Evolutionary conservation across 1,284 basidiomycete genomes (phyloP).

Genomic region (Trametes versicolor): DNA sequence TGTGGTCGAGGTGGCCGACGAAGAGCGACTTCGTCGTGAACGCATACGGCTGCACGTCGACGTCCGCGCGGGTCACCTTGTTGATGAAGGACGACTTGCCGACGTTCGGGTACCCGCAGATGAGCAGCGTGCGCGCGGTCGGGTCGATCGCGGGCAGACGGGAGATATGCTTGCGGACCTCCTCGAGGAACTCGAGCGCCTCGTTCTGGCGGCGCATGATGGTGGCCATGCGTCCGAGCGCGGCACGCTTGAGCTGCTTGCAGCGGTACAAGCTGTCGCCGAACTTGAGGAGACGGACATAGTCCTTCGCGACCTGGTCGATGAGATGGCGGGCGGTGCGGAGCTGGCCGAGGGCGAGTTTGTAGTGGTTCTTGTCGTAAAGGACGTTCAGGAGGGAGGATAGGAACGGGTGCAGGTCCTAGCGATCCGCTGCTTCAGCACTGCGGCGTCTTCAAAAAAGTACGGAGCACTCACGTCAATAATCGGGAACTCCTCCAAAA

Average conservation of each 20-base stretch:
- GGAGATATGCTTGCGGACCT: conserved; percentile 96
- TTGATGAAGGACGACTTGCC: conserved; percentile 98
- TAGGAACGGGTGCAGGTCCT: conserved; percentile 96
- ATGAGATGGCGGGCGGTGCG: conserved; percentile 94
- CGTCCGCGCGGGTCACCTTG: conserved; percentile 97
- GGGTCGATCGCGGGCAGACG: conserved; percentile 97
- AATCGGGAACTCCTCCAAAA: conserved; percentile 96
- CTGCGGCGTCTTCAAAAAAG: background rate
- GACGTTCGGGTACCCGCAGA: conserved; percentile 98
- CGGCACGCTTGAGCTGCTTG: conserved; percentile 96
- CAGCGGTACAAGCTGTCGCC: conserved; percentile 96
- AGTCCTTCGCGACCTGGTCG: conserved; percentile 95
- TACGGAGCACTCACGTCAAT: conserved; percentile 77
- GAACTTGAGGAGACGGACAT: conserved; percentile 94
- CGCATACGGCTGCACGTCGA: conserved; percentile 97
- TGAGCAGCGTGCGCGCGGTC: conserved; percentile 94
- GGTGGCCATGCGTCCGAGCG: conserved; percentile 96
- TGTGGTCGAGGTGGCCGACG: conserved; percentile 97
- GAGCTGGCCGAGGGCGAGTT: conserved; percentile 94
- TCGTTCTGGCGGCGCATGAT: conserved; percentile 98
- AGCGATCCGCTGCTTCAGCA: background rate
- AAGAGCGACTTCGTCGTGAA: conserved; percentile 98
- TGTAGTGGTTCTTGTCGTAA: conserved; percentile 99
- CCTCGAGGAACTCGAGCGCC: conserved; percentile 94
- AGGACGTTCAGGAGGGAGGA: conserved; percentile 95